Percentiles rank a stretch among this genome's conserved stretches.
phyloP scores from a whole-genome alignment of 2,329 filamentous ascomycete genomes.

The Cryphonectria carpinicola region DNA sequence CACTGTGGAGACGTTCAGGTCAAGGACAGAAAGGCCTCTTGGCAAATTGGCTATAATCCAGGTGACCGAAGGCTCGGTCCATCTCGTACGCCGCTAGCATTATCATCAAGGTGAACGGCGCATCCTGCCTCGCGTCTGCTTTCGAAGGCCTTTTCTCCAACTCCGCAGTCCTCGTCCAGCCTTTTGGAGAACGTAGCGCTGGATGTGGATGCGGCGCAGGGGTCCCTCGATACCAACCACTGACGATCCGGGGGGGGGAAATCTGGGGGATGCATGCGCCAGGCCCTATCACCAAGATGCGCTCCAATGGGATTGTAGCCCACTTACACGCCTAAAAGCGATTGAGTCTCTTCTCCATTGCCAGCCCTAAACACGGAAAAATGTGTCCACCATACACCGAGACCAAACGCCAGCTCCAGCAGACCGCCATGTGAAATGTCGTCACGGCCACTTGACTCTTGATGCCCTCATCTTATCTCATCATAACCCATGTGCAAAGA shows the following conservation, averaged over 20 bases:
- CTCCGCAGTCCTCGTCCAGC: background rate
- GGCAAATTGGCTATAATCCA: background rate
- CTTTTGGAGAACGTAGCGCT: constrained; percentile 27
- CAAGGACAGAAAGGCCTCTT: background rate
- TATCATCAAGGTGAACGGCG: background rate
- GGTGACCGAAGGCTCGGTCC: constrained; percentile 8
- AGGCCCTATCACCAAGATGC: constrained; percentile 19
- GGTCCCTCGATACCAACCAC: constrained; percentile 17
- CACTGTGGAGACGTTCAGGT: background rate
- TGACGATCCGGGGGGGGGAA: constrained; percentile 23
- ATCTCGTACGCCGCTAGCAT: constrained; percentile 12
- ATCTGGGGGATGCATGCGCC: constrained; percentile 19
- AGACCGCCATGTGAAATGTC: background rate
- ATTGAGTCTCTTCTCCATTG: constrained; percentile 13
- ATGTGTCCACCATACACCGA: constrained; percentile 27
- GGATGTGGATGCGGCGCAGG: constrained; percentile 16
- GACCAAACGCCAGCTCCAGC: constrained; percentile 14
- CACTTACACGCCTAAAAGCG: constrained; percentile 6
- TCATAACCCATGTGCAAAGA: background rate
- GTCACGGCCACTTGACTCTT: constrained; percentile 1
- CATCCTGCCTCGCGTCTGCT: background rate
- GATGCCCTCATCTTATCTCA: constrained; percentile 12
- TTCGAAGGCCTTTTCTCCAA: background rate
- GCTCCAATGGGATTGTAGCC: constrained; percentile 25
- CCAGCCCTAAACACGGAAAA: constrained; percentile 23